phyloP scores from a whole-genome alignment of 306 rosid species.

The Gastrolobium bilobum region DNA sequence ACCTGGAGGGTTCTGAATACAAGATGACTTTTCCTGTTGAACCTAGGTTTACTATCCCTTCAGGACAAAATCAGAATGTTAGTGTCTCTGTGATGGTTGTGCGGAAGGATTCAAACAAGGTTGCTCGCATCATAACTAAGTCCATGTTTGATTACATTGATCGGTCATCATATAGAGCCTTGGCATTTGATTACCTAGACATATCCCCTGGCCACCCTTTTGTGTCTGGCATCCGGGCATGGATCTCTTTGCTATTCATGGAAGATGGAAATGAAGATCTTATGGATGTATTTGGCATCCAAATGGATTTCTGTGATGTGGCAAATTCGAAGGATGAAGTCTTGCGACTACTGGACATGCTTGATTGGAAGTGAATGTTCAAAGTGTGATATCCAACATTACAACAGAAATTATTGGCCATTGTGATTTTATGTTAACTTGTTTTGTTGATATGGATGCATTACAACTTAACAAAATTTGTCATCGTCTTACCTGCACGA shows the following conservation, averaged over 20 bases:
- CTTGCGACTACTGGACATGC: conserved; percentile 90
- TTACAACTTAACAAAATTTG: conserved; percentile 5
- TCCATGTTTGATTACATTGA: conserved; percentile 86
- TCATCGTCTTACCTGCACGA: conserved; percentile 13
- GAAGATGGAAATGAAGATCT: conserved; percentile 72
- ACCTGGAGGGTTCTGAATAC: conserved; percentile 72
- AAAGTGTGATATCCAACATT: conserved; percentile 33
- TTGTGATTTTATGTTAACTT: conserved; percentile 36
- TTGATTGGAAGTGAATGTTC: conserved; percentile 85
- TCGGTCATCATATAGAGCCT: conserved; percentile 73
- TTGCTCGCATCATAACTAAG: conserved; percentile 78
- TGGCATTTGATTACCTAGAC: conserved; percentile 92
- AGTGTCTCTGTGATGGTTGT: conserved; percentile 84
- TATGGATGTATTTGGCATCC: conserved; percentile 88
- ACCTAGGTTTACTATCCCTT: conserved; percentile 77
- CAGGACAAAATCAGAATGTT: conserved; percentile 70
- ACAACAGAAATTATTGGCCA: conserved; percentile 11
- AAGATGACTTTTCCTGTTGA: conserved; percentile 83
- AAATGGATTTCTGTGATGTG: conserved; percentile 94
- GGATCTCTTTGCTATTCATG: conserved; percentile 94
- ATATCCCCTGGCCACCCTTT: conserved; percentile 82
- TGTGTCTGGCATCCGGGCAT: conserved; percentile 79
- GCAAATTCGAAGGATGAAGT: conserved; percentile 93
- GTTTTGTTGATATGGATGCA: conserved; percentile 12
- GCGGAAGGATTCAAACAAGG: conserved; percentile 81